Base-by-base conservation (phyloP, 805 yeast species). In the Citeromyces matritensis region DNA sequence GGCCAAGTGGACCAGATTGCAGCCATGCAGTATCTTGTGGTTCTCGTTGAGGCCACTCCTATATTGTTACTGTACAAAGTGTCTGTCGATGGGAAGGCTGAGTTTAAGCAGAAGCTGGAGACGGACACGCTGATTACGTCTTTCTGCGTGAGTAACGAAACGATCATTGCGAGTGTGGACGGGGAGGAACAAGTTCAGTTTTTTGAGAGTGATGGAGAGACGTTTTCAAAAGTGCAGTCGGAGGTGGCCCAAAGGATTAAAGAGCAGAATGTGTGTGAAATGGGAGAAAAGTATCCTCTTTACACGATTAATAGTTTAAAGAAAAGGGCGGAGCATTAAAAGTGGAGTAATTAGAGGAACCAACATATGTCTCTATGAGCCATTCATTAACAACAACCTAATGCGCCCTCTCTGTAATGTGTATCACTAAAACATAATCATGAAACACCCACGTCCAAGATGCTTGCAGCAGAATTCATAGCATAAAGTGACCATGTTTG, bases 251-350 rank as follows among this genome's bases (percentile, higher is more conserved):
- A 46, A 43, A 12, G 40, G 39, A 44, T 41, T 34, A 26, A 44
- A 40, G 5, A 39, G 35, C 15, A 40, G 26, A 34, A 47, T 37
- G 35, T 51, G 41, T 35, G 57, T 45, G 39, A 45, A 40, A 42
- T 57, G 39, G 29, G 44, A 45, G 49, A 30, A 26, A 48, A 44
- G 30, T 39, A 9, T 40, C 78, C 80, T 10, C 59, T 74, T 37
- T 72, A 70, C 45, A 59, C 62, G 25, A 57, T 65, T 24, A 60
- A 60, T 35, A 58, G 65, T 27, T 53, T 74, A 39, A 66, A 80
- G 45, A 74, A 74, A 50, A 63, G 81, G 52, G 67, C 79, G 46
- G 81, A 74, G 41, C 76, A 73, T 47, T 73, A 49, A 48, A 15
- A 7, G n/a, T n/a, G n/a, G n/a, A n/a, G n/a, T n/a, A n/a, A n/a